These are phyloP conservation scores for Elymus sibiricus DNA, from an alignment of 176 grass and related monocot genomes.

Conservation along the genomic window DNA sequence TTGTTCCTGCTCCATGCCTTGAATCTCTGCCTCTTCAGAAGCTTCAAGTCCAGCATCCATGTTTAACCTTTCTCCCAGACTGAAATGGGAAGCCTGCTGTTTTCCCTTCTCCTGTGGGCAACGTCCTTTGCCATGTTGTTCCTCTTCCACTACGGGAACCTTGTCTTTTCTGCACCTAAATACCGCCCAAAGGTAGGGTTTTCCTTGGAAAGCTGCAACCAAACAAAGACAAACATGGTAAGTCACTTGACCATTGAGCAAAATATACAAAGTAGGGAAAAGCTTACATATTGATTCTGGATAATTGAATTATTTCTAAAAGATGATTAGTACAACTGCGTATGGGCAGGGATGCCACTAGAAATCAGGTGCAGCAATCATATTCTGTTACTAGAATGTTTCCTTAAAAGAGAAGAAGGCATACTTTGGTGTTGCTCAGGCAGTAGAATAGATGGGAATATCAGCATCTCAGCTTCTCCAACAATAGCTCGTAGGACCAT, in stretches of 20 bases:
- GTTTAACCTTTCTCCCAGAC: not conserved
- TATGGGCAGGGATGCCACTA: not conserved
- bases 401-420: not conserved
- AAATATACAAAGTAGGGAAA: not conserved
- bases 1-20: not conserved
- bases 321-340: not conserved
- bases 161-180: constrained; percentile 28
- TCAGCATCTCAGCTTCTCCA: constrained; percentile 42
- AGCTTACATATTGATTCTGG: not conserved
- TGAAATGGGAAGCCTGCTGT: not conserved
- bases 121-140: not conserved
- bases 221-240: not conserved
- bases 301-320: not conserved
- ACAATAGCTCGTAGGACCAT: constrained; percentile 18
- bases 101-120: constrained; percentile 10
- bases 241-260: not conserved
- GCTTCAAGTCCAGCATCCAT: not conserved
- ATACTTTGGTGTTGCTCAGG: constrained; percentile 39
- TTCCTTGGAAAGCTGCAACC: constrained; percentile 23
- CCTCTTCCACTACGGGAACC: not conserved
- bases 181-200: constrained; percentile 50
- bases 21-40: not conserved
- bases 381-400: not conserved
- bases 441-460: constrained; percentile 52
- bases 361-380: not conserved